phyloP scores from a whole-genome alignment of 2,329 filamentous ascomycete genomes.

The Xylariaceae sp. region DNA sequence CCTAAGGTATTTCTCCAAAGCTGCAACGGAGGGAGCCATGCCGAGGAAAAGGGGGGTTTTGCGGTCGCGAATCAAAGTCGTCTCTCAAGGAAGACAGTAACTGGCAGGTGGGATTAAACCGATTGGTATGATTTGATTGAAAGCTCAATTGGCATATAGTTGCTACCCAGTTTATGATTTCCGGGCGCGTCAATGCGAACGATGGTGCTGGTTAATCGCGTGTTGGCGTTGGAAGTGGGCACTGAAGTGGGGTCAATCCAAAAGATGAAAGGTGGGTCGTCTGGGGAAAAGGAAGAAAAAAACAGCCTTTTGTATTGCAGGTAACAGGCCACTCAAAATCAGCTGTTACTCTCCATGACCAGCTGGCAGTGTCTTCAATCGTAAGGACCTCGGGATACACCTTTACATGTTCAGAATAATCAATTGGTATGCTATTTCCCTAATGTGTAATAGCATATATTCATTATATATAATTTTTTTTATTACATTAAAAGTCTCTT shows the following conservation, averaged over 20 bases:
- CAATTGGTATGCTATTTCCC: too few relatives aligned
- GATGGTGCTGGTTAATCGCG: constrained; percentile 9
- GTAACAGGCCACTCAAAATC: too few relatives aligned
- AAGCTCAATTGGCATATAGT: not conserved
- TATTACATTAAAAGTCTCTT: too few relatives aligned
- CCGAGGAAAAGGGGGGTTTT: not conserved
- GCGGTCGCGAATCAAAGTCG: not conserved
- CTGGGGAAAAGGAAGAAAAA: too few relatives aligned
- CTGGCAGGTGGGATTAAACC: too few relatives aligned
- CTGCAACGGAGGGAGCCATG: constrained; percentile 52
- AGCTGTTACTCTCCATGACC: too few relatives aligned
- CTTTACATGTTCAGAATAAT: too few relatives aligned
- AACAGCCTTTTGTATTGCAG: too few relatives aligned
- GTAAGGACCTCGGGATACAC: too few relatives aligned
- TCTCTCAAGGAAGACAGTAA: not conserved
- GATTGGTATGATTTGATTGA: not conserved
- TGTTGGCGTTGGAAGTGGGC: constrained; percentile 18
- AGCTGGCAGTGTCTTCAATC: too few relatives aligned
- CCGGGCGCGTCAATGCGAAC: constrained; percentile 15
- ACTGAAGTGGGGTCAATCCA: not conserved
- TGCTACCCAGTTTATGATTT: not conserved
- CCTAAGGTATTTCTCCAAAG: constrained; percentile 55
- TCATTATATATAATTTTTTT: too few relatives aligned
- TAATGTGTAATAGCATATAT: too few relatives aligned
- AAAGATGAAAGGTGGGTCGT: not conserved